Base-by-base conservation (phyloP, 2,329 filamentous ascomycete genomes). In the Volutella citrinella region DNA sequence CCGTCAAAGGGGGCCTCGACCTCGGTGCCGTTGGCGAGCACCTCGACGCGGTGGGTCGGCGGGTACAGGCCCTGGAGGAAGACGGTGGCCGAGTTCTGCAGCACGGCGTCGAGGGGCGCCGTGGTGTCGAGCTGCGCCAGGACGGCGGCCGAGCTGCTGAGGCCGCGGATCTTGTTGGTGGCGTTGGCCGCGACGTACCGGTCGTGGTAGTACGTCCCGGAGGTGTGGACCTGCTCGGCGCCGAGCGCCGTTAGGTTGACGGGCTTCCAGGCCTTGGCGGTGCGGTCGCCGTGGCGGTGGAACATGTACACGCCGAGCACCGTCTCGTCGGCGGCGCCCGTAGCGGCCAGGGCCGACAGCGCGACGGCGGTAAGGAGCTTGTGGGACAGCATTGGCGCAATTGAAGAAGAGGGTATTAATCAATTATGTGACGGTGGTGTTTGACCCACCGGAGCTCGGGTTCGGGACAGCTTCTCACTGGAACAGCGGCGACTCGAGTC, bases 41-140 rank as follows among this genome's bases (percentile, higher is more conserved):
- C 78, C 62, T 86, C 72, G 21, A 70, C 56, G 11, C 57, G 44
- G 36, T 79, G 79, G 2, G 82, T 78, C 2, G 90, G 87, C 9
- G 90, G 90, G 57, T 95, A 96, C 14, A 96, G 71, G 19, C 81
- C 88, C 65, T 95, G 90, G 19, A 91, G 65, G 66, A 95, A 95
- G 19, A 78, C 84, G 27, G 76, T 70, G 38, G 87, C 87, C 4
- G 87, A 91, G 63, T 78, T 85, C 59, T 90, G 83, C 19, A 96
- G 74, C 13, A 95, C 87, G 23, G 72, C 73, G 60, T 95, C 85
- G 34, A 76, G 65, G 1, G 90, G 87, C 0, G 88, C 76, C 11
- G 79, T 81, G 34, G 87, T 78, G 36, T 69, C 72, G 46, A 96
- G 68, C 66, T 95, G 87, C 4, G 74, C 74, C 14, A 80, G 67